Percentiles rank a stretch among this genome's conserved stretches.
Evolutionary conservation across 495 filamentous ascomycete genomes (phyloP).

Genomic region (Neurospora sp.): DNA sequence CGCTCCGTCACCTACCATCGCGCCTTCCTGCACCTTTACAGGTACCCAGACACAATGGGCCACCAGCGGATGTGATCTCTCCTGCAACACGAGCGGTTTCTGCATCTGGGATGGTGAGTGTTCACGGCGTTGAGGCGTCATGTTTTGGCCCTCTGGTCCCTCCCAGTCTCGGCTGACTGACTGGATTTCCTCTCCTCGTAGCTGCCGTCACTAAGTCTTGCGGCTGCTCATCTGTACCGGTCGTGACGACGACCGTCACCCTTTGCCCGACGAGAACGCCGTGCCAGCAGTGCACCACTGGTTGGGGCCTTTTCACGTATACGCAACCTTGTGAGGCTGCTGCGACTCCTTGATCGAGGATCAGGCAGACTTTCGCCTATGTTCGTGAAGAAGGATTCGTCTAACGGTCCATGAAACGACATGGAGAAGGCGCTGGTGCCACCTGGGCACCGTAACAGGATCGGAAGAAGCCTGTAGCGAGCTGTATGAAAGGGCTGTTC

Average conservation of each 20-base stretch:
- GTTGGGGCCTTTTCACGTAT: conserved; percentile 1
- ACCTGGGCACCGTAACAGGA: not conserved
- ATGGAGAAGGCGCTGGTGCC: not conserved
- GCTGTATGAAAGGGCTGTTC: not conserved
- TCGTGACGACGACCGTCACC: conserved; percentile 11
- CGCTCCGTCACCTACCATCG: not conserved
- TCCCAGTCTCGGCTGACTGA: not conserved
- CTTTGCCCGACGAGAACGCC: conserved; percentile 12
- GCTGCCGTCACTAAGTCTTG: conserved; percentile 10
- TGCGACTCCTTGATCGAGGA: not conserved
- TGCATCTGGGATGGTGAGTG: conserved; percentile 7
- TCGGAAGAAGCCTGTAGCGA: not conserved
- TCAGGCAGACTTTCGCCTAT: not conserved
- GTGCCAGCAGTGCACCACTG: conserved; percentile 9
- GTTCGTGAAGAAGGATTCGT: not conserved
- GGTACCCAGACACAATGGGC: conserved; percentile 3
- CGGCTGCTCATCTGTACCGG: conserved; percentile 10
- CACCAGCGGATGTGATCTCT: conserved; percentile 6
- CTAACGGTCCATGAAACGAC: not conserved
- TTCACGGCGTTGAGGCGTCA: not conserved
- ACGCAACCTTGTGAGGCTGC: not conserved
- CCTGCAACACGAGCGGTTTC: not conserved
- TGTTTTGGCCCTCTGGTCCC: not conserved
- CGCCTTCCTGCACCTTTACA: conserved; percentile 5
- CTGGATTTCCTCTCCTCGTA: not conserved